A percentile compares a stretch with the other conserved stretches of the same genome.
phyloP scores from a whole-genome alignment of 2,329 filamentous ascomycete species.

The Penicillium sp. region DNA sequence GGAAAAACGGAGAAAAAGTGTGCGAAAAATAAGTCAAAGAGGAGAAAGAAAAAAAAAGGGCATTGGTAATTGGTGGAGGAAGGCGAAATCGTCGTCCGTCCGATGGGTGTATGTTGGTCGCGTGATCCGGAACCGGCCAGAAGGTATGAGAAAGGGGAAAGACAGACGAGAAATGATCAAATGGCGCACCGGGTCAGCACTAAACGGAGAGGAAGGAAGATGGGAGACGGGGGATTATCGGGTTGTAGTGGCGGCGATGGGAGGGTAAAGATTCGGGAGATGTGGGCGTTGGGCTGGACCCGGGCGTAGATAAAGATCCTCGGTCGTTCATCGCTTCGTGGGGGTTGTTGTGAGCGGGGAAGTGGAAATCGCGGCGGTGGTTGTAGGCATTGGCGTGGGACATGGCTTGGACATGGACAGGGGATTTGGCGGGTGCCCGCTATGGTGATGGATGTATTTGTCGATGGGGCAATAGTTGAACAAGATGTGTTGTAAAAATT shows the following conservation, averaged over 20 bases:
- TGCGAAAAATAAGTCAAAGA: constrained; percentile 1
- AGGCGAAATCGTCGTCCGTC: constrained; percentile 3
- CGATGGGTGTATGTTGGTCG: constrained; percentile 1
- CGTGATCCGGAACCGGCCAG: constrained; percentile 8
- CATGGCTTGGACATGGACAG: constrained; percentile 4
- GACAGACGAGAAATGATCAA: constrained; percentile 1
- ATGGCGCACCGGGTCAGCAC: constrained; percentile 4
- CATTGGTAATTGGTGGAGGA: constrained; percentile 10
- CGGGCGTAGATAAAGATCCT: constrained; percentile 20
- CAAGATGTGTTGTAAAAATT: constrained; percentile 14
- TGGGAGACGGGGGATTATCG: constrained; percentile 13
- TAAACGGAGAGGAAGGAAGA: constrained; percentile 9
- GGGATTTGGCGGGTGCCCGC: background rate
- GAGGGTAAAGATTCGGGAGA: constrained; percentile 5
- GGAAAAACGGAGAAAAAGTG: constrained; percentile 12
- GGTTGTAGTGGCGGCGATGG: background rate
- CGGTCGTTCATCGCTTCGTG: constrained; percentile 31
- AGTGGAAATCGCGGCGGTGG: constrained; percentile 21
- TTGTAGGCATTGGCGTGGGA: constrained; percentile 17
- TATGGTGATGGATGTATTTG: constrained; percentile 8
- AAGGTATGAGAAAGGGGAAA: constrained; percentile 1
- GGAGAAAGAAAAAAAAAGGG: constrained; percentile 11
- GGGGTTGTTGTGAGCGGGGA: constrained; percentile 13
- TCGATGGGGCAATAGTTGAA: constrained; percentile 4
- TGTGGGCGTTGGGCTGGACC: constrained; percentile 16